Percentiles rank a stretch among this genome's conserved stretches.
phyloP scores from a whole-genome alignment of 1,284 basidiomycete species.

The Laetiporus sulphureus region DNA sequence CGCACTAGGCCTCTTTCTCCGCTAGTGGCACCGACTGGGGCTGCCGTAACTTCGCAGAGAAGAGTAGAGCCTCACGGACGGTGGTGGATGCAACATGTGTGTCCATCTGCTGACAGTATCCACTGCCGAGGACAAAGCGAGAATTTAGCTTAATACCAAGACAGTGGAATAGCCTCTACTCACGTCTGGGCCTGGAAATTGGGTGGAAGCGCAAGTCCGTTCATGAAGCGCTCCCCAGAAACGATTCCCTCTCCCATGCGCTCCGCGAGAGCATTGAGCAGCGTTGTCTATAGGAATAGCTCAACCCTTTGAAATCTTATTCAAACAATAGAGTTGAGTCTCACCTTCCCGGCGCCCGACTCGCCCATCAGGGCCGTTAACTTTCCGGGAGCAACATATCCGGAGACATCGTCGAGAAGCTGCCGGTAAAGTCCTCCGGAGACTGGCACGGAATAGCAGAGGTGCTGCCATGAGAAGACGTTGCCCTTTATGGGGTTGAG shows the following conservation, averaged over 20 bases:
- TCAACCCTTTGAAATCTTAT: conserved; percentile 14
- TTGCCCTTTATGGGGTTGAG: conserved; percentile 21
- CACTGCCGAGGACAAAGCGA: conserved; percentile 27
- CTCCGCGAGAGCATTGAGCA: conserved; percentile 78
- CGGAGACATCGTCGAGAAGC: conserved; percentile 73
- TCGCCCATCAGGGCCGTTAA: conserved; percentile 74
- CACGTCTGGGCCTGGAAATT: conserved; percentile 71
- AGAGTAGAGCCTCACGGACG: conserved; percentile 77
- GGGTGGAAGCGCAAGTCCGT: conserved; percentile 59
- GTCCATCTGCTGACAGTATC: conserved; percentile 79
- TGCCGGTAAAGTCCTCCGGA: conserved; percentile 44
- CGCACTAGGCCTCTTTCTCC: conserved; percentile 77
- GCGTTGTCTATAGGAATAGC: conserved; percentile 46
- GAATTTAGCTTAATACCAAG: background rate
- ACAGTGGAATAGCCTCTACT: conserved; percentile 12
- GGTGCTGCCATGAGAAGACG: conserved; percentile 56
- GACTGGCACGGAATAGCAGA: conserved; percentile 56
- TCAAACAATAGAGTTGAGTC: conserved; percentile 20
- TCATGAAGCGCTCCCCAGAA: conserved; percentile 69
- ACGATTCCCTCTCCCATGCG: conserved; percentile 70
- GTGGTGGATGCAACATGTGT: conserved; percentile 62
- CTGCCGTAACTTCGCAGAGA: conserved; percentile 79
- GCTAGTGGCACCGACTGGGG: conserved; percentile 52
- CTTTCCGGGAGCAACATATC: conserved; percentile 77
- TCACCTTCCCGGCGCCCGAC: conserved; percentile 72